A percentile compares a stretch with the other conserved stretches of the same genome.
Evolutionary conservation across 176 grass and related monocot species (phyloP).

Genomic region (Oryza meridionalis): DNA sequence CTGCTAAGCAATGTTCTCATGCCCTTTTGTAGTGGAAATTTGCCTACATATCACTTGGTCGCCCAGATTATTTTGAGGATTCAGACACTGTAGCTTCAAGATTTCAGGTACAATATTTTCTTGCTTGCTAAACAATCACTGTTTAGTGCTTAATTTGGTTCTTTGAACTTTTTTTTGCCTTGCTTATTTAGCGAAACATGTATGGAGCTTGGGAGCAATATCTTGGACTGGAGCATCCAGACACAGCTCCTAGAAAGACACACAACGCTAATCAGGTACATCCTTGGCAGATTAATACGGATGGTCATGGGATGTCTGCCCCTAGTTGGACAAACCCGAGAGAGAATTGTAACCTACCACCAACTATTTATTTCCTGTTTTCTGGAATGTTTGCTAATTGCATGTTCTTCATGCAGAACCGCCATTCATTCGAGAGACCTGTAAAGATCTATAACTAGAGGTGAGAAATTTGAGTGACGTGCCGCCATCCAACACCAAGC

Average conservation of each 20-base stretch:
- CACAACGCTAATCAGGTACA: conserved; percentile 81
- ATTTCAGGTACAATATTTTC: conserved; percentile 73
- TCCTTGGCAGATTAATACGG: neutral
- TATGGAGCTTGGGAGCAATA: conserved; percentile 99
- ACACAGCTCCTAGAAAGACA: conserved; percentile 84
- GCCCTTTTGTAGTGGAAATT: conserved; percentile 84
- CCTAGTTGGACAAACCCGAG: neutral
- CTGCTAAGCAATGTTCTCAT: conserved; percentile 23
- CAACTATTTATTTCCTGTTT: neutral
- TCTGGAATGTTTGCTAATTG: conserved; percentile 15
- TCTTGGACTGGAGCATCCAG: conserved; percentile 88
- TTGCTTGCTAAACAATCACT: conserved; percentile 24
- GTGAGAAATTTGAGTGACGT: conserved; percentile 12
- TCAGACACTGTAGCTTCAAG: conserved; percentile 70
- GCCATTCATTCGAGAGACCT: conserved; percentile 90
- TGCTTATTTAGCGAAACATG: conserved; percentile 76
- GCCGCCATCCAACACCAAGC: conserved; percentile 37
- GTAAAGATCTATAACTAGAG: conserved; percentile 98
- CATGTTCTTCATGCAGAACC: conserved; percentile 62
- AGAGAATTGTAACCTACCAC: neutral
- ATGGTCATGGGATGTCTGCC: neutral
- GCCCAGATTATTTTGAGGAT: conserved; percentile 97
- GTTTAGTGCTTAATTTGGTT: conserved; percentile 19
- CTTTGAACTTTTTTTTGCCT: neutral
- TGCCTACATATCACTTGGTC: conserved; percentile 92